Evolutionary conservation across 208 protist species (phyloP).

Genomic region (Leishmania amazonensis): DNA sequence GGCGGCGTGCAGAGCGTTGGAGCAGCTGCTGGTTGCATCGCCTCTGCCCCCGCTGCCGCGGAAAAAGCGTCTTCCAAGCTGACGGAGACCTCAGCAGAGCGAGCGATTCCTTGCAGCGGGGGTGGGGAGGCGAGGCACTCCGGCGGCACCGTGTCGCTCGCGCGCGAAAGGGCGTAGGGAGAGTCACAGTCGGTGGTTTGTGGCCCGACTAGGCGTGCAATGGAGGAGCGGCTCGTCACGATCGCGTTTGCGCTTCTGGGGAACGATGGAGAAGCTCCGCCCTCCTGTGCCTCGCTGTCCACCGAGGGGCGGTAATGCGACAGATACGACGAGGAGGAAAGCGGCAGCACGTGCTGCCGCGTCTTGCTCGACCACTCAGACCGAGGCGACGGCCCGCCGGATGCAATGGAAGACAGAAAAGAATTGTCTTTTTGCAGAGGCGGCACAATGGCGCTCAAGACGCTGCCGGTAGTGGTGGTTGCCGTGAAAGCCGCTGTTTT

Average conservation of each 20-base stretch:
- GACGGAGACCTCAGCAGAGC: neutral
- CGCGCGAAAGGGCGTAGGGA: neutral
- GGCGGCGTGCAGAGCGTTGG: neutral
- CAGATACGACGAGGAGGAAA: neutral
- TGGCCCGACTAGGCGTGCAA: neutral
- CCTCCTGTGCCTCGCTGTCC: neutral
- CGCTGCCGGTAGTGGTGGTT: neutral
- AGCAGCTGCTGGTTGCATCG: neutral
- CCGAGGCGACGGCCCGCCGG: constrained; percentile 13
- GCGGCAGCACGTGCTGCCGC: constrained; percentile 5
- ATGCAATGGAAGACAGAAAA: constrained; percentile 15
- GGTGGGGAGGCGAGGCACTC: neutral
- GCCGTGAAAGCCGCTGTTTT: neutral
- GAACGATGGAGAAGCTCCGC: neutral
- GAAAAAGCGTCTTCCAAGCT: neutral
- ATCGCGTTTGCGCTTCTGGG: neutral
- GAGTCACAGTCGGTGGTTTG: neutral
- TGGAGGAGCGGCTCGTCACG: neutral
- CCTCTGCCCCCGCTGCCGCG: neutral
- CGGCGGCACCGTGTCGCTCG: constrained; percentile 1
- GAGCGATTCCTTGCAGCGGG: neutral
- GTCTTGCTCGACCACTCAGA: constrained; percentile 21
- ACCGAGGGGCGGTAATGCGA: neutral
- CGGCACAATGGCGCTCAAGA: neutral
- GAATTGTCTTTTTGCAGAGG: constrained; percentile 7